A percentile compares a stretch with the other conserved stretches of the same genome.
Evolutionary conservation across 495 filamentous ascomycete genomes (phyloP).

Genomic region (Hypoxylon fuscum): DNA sequence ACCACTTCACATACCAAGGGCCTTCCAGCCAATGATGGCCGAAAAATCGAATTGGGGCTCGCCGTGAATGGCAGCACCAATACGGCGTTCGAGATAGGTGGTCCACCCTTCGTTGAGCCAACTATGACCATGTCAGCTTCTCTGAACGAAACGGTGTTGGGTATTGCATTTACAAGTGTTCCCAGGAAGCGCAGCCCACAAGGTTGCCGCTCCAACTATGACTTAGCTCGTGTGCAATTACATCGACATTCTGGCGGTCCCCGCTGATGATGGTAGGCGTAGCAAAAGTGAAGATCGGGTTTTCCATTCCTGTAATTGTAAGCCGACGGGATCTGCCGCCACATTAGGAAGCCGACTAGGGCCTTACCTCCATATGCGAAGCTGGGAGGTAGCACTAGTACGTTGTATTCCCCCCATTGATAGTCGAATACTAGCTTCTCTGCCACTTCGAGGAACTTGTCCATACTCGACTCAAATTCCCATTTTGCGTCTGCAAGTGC

Average conservation of each 20-base stretch:
- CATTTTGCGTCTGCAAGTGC: constrained; percentile 84
- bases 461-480: constrained; percentile 89
- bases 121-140: constrained; percentile 42
- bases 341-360: constrained; percentile 1
- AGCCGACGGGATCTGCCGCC: constrained; percentile 4
- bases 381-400: constrained; percentile 86
- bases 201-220: constrained; percentile 96
- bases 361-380: constrained; percentile 77
- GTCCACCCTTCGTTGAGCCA: constrained; percentile 99
- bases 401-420: constrained; percentile 93
- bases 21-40: constrained; percentile 84
- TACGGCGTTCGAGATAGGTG: constrained; percentile 87
- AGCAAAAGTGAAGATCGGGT: constrained; percentile 91
- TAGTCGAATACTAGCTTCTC: constrained; percentile 91
- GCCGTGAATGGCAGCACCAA: constrained; percentile 73
- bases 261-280: constrained; percentile 92
- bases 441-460: constrained; percentile 87
- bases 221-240: constrained; percentile 93
- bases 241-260: constrained; percentile 92
- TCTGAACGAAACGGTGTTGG: neutral
- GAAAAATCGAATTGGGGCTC: constrained; percentile 90
- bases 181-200: constrained; percentile 90
- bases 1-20: constrained; percentile 53
- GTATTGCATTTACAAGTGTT: constrained; percentile 73
- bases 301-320: constrained; percentile 82